Evolutionary conservation across 176 grass and related monocot genomes (phyloP).

Genomic region (Eragrostis nindensis): DNA sequence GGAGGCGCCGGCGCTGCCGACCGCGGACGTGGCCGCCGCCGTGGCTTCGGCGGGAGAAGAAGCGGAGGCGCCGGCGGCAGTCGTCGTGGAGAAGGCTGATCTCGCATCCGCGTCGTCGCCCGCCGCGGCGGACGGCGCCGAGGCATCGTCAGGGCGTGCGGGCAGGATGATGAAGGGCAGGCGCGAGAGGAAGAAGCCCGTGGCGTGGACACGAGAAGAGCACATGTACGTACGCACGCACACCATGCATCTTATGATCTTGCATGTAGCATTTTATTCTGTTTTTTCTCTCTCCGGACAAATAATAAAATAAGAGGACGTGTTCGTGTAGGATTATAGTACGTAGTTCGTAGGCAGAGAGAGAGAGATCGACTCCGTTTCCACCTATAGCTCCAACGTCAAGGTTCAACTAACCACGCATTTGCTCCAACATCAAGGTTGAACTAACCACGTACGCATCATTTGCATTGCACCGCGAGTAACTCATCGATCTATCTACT

Average conservation of each 20-base stretch:
- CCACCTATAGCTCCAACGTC: not conserved
- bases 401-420: too few relatives aligned
- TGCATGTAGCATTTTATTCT: not conserved
- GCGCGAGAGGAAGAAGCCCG: conserved; percentile 21
- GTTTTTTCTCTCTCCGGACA: not conserved
- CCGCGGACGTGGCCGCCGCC: not conserved
- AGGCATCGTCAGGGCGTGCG: not conserved
- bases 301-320: too few relatives aligned
- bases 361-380: too few relatives aligned
- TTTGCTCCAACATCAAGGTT: too few relatives aligned
- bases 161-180: not conserved
- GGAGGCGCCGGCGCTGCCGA: too few relatives aligned
- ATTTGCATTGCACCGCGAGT: too few relatives aligned
- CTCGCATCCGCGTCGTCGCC: too few relatives aligned
- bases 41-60: too few relatives aligned
- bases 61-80: not conserved
- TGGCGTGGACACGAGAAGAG: conserved; percentile 11
- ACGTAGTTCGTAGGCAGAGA: not conserved
- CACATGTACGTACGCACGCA: conserved; percentile 18
- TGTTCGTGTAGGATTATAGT: not conserved
- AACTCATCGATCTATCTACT: too few relatives aligned
- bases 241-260: not conserved
- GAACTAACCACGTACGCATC: too few relatives aligned
- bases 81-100: too few relatives aligned
- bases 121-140: not conserved